Evolutionary conservation across 441 rosid species (phyloP), one percentile per base, ranked within the genome.

Genomic region (Bruguiera hainesii): DNA sequence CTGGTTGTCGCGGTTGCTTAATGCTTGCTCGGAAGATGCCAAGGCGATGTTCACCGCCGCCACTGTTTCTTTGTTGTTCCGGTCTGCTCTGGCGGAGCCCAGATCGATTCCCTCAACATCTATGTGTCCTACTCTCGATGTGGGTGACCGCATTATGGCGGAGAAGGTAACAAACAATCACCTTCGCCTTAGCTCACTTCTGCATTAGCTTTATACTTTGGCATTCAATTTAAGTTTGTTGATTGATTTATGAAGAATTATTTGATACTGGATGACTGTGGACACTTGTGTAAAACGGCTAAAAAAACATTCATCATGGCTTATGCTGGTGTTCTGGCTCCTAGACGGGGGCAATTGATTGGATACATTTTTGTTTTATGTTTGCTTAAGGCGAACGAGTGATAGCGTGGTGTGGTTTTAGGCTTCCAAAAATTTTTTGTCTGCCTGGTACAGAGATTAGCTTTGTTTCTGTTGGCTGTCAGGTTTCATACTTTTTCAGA

Each of bases 121-220:
- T 37, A 92, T 95, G 98, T 87, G 76, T 80, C 99, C 99, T 56
- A 91, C 97, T 31, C 85, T 95, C 70, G 98, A 91, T 75, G 89
- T 85, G 30, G 98, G 99, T 64, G 98, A 92, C 66, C 87, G 93
- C 68, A 72, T 92, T 69, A 85, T 95, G 60, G 96, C 95, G 25
- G 97, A 92, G 80, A 95, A 95, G 98, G 98, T 88, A 70, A 85
- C 15, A 18, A 70, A 85, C 15, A 18, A 23, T 15, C 56, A 53
- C 61, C 7, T 8, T 7, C 21, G 37, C 18, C 35, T 5, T 58
- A 29, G 29, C 20, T 26, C 46, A 50, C 13, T 21, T 21, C 11
- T 25, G 30, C 33, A 7, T 29, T 3, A 52, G 57, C 15, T 21
- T 25, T 1, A 37, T 26, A 15, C 19, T 64, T n/a, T 30, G 18